Base-by-base conservation (phyloP, 2,329 filamentous ascomycete genomes). In the Ophiocordyceps polyrhachis-furcata region DNA sequence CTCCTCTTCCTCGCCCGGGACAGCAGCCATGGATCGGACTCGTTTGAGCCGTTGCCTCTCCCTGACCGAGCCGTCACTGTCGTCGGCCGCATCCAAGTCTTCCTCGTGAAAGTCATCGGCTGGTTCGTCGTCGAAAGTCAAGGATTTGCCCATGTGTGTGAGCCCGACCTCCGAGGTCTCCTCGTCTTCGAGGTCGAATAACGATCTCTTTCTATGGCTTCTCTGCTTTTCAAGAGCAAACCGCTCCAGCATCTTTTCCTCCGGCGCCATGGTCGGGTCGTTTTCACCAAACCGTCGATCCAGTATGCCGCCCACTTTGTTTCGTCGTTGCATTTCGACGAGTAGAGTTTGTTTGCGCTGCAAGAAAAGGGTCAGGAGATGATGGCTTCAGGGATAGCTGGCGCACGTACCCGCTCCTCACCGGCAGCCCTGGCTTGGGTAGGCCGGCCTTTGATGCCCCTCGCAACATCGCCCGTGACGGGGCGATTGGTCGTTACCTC, bases 261-360 rank as follows among this genome's bases (percentile, higher is more conserved):
- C 91, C 2, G 87, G 81, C 3, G 85, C 85, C 85, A 98, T 89
- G 13, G 79, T 83, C 12, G 87, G 84, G 59, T 98, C 88, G 56
- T 93, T 83, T 67, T 98, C 93, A 62, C 93, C 91, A 56, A 98
- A 94, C 54, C 91, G 81, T 55, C 86, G 77, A 70, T 98, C 91
- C 44, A 94, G 64, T 49, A 98, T 85, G 5, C 88, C 89, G 50
- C 91, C 91, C 19, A 89, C 81, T 62, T 94, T 95, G 60, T 93
- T 88, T 37, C 85, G 76, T 48, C 78, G 74, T 57, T 93, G 83
- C 73, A 96, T 82, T 57, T 96, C 89, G 32, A 85, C 78, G n/a
- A 95, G 65, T 19, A 95, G 69, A 0, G 87, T 93, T 63, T 83
- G 74, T 48, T 82, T 76, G 45, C 89, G 77, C 76, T 84, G 54